A percentile compares a stretch with the other conserved stretches of the same genome.
Evolutionary conservation across 495 filamentous ascomycete genomes (phyloP).

Genomic region (Oleoguttula mirabilis): DNA sequence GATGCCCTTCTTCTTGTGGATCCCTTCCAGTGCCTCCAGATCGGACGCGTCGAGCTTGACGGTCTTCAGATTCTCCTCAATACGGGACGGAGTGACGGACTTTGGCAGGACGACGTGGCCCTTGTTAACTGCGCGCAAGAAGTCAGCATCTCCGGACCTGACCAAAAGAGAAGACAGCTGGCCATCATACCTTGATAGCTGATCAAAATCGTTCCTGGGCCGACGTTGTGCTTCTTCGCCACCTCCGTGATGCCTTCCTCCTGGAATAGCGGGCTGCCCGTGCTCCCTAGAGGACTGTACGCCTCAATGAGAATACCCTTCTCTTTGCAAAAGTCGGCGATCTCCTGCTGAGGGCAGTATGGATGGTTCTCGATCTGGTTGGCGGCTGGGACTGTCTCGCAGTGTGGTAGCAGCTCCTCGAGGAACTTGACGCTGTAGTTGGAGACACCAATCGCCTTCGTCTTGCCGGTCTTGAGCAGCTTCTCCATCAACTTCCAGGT

Average conservation of each 20-base stretch:
- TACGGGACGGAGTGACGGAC: constrained; percentile 61
- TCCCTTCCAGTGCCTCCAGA: constrained; percentile 47
- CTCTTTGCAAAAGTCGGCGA: constrained; percentile 43
- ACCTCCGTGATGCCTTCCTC: constrained; percentile 57
- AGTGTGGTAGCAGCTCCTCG: constrained; percentile 56
- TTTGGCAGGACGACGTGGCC: constrained; percentile 68
- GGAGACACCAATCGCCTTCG: constrained; percentile 65
- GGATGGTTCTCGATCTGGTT: constrained; percentile 88
- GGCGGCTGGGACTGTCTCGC: constrained; percentile 59
- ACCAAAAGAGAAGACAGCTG: too few species aligned
- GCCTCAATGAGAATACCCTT: constrained; percentile 21
- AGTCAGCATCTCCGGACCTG: constrained; percentile 15
- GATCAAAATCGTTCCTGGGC: constrained; percentile 50
- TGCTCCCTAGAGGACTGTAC: constrained; percentile 52
- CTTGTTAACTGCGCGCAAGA: constrained; percentile 43
- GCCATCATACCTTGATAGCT: constrained; percentile 65
- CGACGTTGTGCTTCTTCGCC: constrained; percentile 55
- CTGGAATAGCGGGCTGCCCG: constrained; percentile 58
- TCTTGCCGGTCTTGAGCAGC: constrained; percentile 53
- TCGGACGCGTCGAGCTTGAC: constrained; percentile 56
- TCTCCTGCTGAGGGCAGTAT: constrained; percentile 72
- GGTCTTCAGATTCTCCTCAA: constrained; percentile 60
- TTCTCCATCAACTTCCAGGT: constrained; percentile 77
- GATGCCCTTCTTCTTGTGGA: constrained; percentile 49
- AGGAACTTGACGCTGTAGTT: constrained; percentile 70